Conservation (phyloP, 495 filamentous ascomycete genomes). For the Daldinia caldariorum region DNA sequence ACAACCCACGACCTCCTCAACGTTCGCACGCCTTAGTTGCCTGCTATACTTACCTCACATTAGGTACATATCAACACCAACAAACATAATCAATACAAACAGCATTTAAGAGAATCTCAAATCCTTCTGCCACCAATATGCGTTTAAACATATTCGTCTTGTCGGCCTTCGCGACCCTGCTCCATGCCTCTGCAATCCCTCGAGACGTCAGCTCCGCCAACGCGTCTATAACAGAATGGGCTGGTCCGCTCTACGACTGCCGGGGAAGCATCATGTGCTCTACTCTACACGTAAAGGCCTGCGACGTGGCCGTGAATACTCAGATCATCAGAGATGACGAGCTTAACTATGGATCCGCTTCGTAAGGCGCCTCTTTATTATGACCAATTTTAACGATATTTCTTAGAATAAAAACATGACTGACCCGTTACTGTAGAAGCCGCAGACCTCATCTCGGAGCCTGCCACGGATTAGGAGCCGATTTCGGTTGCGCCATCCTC, state of each 20-base stretch:
- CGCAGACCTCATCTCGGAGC: conserved; percentile 18
- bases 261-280: conserved; percentile 35
- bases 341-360: conserved; percentile 22
- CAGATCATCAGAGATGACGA: conserved; percentile 24
- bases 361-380: conserved; percentile 11
- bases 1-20: not conserved
- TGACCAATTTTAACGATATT: not conserved
- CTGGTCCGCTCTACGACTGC: conserved; percentile 15
- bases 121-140: conserved; percentile 20
- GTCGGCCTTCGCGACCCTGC: not conserved
- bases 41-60: no score
- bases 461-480: conserved; percentile 26
- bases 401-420: not conserved
- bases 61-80: not conserved
- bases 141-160: conserved; percentile 9
- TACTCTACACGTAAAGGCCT: conserved; percentile 16
- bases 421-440: conserved; percentile 25
- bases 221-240: not conserved
- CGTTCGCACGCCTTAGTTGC: not conserved
- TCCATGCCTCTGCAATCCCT: not conserved
- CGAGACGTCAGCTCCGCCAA: not conserved
- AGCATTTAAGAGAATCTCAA: not conserved
- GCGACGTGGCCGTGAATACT: conserved; percentile 19
- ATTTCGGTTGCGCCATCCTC: conserved; percentile 35
- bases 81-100: not conserved